A percentile compares a stretch with the other conserved stretches of the same genome.
Evolutionary conservation across 225 moss, liverwort and hornwort genomes (phyloP).

Genomic region (Marchantia polymorpha): DNA sequence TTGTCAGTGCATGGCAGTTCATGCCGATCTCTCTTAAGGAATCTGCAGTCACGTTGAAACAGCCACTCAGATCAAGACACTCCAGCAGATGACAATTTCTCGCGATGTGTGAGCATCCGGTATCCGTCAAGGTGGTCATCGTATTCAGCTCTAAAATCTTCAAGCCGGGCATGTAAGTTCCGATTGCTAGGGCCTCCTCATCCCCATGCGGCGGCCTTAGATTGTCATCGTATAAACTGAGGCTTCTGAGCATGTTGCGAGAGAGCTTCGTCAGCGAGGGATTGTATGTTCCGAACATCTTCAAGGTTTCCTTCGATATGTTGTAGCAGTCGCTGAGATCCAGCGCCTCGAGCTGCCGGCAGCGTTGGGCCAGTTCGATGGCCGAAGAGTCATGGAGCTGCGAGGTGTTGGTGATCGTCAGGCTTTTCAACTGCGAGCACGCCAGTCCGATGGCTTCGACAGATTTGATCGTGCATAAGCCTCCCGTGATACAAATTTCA

Average conservation of each 20-base stretch:
- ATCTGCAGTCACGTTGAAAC: neutral
- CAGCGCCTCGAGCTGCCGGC: neutral
- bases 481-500: neutral
- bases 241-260: conserved; percentile 11
- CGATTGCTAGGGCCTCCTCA: conserved; percentile 28
- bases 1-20: too few relatives aligned
- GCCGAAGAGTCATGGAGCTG: neutral
- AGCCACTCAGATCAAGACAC: conserved; percentile 26
- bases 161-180: conserved; percentile 22
- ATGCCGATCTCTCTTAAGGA: too few relatives aligned
- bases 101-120: conserved; percentile 14
- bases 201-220: conserved; percentile 13
- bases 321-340: conserved; percentile 26
- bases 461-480: neutral
- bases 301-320: conserved; percentile 2
- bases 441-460: conserved; percentile 3
- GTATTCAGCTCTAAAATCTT: conserved; percentile 28
- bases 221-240: neutral
- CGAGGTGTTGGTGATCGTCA: conserved; percentile 5
- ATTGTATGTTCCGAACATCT: conserved; percentile 2
- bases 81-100: conserved; percentile 19
- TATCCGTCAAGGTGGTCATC: conserved; percentile 16
- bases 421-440: neutral
- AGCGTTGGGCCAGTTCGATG: neutral
- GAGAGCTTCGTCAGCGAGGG: neutral